Evolutionary conservation across 1,284 basidiomycete genomes (phyloP), one percentile per base, ranked within the genome.

Genomic region (Ceratobasidium sp.): DNA sequence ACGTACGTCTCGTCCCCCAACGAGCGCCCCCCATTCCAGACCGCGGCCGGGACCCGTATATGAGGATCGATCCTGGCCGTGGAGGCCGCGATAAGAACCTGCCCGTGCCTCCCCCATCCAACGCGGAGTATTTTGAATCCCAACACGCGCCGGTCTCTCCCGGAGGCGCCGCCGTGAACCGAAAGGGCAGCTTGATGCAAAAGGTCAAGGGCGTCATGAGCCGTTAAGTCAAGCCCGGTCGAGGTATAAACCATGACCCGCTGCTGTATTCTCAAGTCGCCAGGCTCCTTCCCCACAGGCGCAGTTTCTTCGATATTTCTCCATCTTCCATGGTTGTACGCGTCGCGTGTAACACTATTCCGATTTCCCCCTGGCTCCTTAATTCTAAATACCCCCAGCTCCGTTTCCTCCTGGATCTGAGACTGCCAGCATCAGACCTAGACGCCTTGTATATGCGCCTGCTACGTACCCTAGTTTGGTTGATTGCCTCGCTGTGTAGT

Each of bases 201-300:
- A 77, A 77, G 68, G 53, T 77, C 45, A 77, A 77, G 53, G 76
- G 76, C 61, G 67, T 58, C 73, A 75, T 75, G 61, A 75, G 73
- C 73, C 73, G 73, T 28, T 75, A 54, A 75, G 39, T 61, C 26
- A 26, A 61, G 58, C 6, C 10, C 33, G 11, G 58, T 10, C 35
- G 33, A 26, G 23, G 31, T 15, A 60, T n/a, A 33, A n/a, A 26
- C 20, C 23, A 11, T 37, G 37, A 8, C 23, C 28, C 1, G 20
- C 2, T 7, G 6, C 58, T 20, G 42, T 42, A n/a, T n/a, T 39
- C 31, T 61, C 61, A 37, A 49, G 61, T 56, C 47, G 73, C 73
- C 53, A n/a, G 42, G 47, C 42, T 17, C 26, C 39, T 60, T 45
- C 39, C 56, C 26, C 7, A 73, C 31, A 31, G 58, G 69, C 47